Percentiles rank a stretch among this genome's conserved stretches.
These are phyloP conservation scores for Salvia rosmarinus DNA, from an alignment of 257 asterid species.

Conservation along the genomic window DNA sequence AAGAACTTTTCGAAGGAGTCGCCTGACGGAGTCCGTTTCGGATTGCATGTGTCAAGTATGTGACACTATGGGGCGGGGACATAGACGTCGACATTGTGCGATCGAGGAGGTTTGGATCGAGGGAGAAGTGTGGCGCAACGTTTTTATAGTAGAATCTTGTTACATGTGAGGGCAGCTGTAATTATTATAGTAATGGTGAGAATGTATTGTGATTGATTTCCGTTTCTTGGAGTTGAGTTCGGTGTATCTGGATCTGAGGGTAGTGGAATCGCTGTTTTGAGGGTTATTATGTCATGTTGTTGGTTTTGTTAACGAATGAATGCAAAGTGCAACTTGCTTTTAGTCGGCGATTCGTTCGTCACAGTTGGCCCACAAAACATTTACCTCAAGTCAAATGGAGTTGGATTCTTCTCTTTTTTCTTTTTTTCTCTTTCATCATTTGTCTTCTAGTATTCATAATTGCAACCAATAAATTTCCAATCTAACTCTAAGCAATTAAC, in stretches of 20 bases:
- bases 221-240: not conserved
- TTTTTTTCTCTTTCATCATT: too few species aligned
- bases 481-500: too few species aligned
- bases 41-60: slow-evolving; percentile 14
- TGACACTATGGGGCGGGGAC: slow-evolving; percentile 7
- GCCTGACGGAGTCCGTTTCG: not conserved
- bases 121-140: not conserved
- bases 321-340: not conserved
- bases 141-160: not conserved
- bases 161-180: not conserved
- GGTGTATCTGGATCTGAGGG: not conserved
- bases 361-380: too few species aligned
- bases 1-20: slow-evolving; percentile 47
- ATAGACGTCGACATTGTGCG: slow-evolving; percentile 24
- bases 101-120: not conserved
- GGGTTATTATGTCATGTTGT: not conserved
- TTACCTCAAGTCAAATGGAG: too few species aligned
- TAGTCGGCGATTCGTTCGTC: too few species aligned
- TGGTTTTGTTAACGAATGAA: not conserved
- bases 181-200: too few species aligned
- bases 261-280: not conserved
- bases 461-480: too few species aligned
- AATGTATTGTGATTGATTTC: too few species aligned
- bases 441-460: too few species aligned
- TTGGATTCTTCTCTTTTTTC: too few species aligned